Percentiles rank a stretch among this genome's conserved stretches.
These are phyloP conservation scores for Beta vulgaris DNA, from an alignment of 148 eudicot genomes.

Conservation along the genomic window DNA sequence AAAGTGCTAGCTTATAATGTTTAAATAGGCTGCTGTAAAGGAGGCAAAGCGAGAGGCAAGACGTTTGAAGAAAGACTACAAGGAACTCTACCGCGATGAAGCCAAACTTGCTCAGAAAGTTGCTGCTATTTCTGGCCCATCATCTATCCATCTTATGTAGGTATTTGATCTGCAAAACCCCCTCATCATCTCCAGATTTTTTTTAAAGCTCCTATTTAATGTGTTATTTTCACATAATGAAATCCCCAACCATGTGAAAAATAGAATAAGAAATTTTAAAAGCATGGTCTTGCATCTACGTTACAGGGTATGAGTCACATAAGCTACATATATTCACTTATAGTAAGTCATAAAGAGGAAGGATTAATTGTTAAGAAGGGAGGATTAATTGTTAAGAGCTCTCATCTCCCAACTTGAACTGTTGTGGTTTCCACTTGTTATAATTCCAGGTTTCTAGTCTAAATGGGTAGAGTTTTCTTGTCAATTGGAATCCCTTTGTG, in stretches of 20 bases:
- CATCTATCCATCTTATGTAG: conserved; percentile 79
- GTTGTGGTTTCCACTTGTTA: too few species aligned
- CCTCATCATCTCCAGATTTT: not conserved
- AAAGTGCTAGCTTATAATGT: not conserved
- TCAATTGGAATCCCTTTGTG: too few species aligned
- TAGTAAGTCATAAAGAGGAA: not conserved
- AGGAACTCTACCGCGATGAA: conserved; percentile 67
- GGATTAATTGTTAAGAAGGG: too few species aligned
- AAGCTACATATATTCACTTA: not conserved
- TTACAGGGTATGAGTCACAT: not conserved
- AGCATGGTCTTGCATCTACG: not conserved
- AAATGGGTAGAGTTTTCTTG: too few species aligned
- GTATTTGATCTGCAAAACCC: not conserved
- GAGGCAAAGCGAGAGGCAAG: conserved; percentile 89
- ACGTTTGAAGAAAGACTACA: conserved; percentile 66
- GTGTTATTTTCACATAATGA: not conserved
- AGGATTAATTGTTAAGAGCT: too few species aligned
- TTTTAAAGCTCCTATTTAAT: not conserved
- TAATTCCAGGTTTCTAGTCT: too few species aligned
- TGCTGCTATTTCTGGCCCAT: conserved; percentile 84
- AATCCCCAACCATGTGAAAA: too few species aligned
- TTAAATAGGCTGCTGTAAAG: conserved; percentile 73
- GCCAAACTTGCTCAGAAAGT: conserved; percentile 85
- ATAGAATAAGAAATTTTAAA: too few species aligned
- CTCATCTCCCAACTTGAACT: too few species aligned